Conservation (phyloP, 177 flowering plant genomes). For the Telopea speciosissima region DNA sequence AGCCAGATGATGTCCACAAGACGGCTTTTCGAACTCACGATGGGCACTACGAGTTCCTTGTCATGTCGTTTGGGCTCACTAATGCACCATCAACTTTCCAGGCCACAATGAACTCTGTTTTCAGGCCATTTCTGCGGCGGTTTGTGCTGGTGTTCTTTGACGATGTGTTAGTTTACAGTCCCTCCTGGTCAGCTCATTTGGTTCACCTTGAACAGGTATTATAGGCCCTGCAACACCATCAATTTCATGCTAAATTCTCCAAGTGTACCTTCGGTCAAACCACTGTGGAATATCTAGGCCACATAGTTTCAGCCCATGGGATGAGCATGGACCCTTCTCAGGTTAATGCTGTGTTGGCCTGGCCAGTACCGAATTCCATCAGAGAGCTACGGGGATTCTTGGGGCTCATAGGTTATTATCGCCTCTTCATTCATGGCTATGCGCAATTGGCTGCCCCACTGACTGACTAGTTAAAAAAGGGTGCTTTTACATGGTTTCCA, state of each 20-base stretch:
- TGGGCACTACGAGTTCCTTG: background rate
- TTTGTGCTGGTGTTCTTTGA: background rate
- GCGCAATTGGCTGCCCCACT: background rate
- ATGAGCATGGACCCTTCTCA: background rate
- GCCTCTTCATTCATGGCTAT: background rate
- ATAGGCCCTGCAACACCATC: background rate
- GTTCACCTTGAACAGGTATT: background rate
- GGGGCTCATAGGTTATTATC: constrained; percentile 4
- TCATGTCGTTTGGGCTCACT: background rate
- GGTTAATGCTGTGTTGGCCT: background rate
- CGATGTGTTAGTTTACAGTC: background rate
- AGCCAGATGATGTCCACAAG: background rate
- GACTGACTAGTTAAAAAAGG: background rate
- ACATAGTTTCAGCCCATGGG: background rate
- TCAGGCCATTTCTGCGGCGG: background rate
- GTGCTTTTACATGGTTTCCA: background rate
- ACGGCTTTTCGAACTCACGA: constrained; percentile 1
- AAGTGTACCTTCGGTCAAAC: background rate
- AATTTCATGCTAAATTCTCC: background rate
- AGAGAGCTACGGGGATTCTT: background rate
- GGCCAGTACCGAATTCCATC: background rate
- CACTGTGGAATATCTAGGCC: background rate
- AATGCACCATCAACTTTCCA: constrained; percentile 1
- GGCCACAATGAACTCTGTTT: background rate
- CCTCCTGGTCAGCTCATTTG: background rate